A percentile compares a stretch with the other conserved stretches of the same genome.
Evolutionary conservation across 805 yeast species (phyloP).

Genomic region (Metschnikowia arizonensis): DNA sequence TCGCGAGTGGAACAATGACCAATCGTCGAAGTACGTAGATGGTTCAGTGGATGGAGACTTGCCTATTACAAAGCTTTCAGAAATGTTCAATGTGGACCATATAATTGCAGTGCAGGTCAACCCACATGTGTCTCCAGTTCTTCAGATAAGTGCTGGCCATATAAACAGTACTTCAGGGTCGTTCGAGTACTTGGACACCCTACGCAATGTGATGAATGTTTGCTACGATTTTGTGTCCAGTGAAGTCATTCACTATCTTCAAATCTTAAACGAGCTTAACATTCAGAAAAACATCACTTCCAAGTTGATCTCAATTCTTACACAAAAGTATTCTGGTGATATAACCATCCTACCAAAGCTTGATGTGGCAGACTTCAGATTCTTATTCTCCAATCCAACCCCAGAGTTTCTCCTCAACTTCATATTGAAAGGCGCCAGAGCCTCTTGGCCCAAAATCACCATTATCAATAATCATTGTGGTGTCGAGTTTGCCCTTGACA

Average conservation of each 20-base stretch:
- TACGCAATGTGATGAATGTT: conserved; percentile 50
- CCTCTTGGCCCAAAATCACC: conserved; percentile 91
- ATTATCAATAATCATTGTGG: conserved; percentile 86
- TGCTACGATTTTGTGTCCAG: conserved; percentile 56
- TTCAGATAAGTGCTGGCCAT: conserved; percentile 62
- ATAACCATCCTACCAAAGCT: conserved; percentile 86
- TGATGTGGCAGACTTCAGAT: conserved; percentile 51
- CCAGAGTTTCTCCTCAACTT: conserved; percentile 68
- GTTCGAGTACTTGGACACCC: conserved; percentile 51
- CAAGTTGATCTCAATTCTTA: conserved; percentile 67
- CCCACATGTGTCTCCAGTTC: conserved; percentile 89
- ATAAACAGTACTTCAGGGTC: conserved; percentile 55
- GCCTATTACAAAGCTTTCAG: conserved; percentile 85
- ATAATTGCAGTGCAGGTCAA: conserved; percentile 97
- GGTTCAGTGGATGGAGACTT: conserved; percentile 95
- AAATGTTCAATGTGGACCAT: conserved; percentile 96
- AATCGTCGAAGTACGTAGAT: conserved; percentile 80
- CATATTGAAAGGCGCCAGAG: conserved; percentile 77
- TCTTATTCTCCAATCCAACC: conserved; percentile 75
- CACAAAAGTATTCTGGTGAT: conserved; percentile 90
- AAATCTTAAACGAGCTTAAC: conserved; percentile 71
- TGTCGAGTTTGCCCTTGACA: conserved; percentile 81
- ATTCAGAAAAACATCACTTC: conserved; percentile 68
- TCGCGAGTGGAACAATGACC: conserved; percentile 75
- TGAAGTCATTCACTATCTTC: conserved; percentile 76